Base-by-base conservation (phyloP, 306 rosid genomes). In the Carpinus fangiana region DNA sequence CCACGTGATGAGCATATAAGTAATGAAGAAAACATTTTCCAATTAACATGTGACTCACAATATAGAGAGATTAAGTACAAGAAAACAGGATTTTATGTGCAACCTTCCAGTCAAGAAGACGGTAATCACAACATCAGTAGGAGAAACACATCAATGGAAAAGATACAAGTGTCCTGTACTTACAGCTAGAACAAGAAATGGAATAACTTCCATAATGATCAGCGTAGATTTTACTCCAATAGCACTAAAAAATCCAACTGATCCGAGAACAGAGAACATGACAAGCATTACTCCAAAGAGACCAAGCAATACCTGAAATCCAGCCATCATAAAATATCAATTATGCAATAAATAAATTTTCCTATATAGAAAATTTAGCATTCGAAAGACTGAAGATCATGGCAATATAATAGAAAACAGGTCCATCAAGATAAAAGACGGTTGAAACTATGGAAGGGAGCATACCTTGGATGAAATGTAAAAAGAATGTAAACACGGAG, bases 141-240 rank as follows among this genome's bases (percentile, higher is more conserved):
- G 54, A 70, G 28, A 67, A 67, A 67, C 59, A 69, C 51, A 65
- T 66, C 43, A 41, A n/a, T 79, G 57, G 48, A 80, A 62, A 47
- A 78, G 59, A 57, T 50, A 79, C 43, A 80, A 76, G 78, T 55
- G 54, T 81, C 78, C 47, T 79, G 79, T 84, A 91, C 98, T 91
- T 89, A 95, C 99, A 72, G 99, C 99, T 61, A 95, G 89, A 83
- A 95, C 96, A 85, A 95, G 99, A 86, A 95, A 95, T 34, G 99
- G 99, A 74, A 95, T 95, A 77, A 95, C 99, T 93, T 95, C 97
- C 97, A 95, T 93, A 74, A 95, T 95, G 88, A 95, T 93, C 52
- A 95, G 84, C 66, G 99, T 95, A 64, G 99, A 95, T 84, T 95
- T 91, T 51, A 91, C 94, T 75, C 99, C 99, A 77, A 93, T 79